Evolutionary conservation across 441 rosid species (phyloP).

Genomic region (Syzygium syzygioides): DNA sequence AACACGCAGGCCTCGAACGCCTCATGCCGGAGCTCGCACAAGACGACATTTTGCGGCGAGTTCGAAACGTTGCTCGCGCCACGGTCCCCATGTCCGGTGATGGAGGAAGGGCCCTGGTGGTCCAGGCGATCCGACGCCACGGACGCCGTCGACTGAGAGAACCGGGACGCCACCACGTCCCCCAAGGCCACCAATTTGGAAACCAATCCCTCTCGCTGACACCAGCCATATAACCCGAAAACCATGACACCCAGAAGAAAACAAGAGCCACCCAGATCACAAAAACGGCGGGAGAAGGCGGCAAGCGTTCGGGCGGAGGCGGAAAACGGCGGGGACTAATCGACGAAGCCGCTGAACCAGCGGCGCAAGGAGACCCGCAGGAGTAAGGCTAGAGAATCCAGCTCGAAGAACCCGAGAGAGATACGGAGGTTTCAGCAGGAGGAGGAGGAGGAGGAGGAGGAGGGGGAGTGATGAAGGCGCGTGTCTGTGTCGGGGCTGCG

Average conservation of each 20-base stretch:
- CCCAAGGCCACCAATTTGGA: constrained; percentile 75
- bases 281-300: neutral
- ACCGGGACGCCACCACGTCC: constrained; percentile 82
- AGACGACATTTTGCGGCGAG: constrained; percentile 76
- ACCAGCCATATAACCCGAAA: neutral
- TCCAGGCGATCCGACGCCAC: constrained; percentile 47
- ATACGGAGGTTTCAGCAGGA: neutral
- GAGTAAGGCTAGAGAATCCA: constrained; percentile 43
- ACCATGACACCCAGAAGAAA: neutral
- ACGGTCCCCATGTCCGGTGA: constrained; percentile 36
- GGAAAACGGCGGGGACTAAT: constrained; percentile 15
- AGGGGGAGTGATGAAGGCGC: neutral
- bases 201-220: neutral
- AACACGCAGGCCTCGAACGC: constrained; percentile 65
- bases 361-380: constrained; percentile 61
- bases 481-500: neutral
- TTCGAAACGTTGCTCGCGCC: constrained; percentile 71
- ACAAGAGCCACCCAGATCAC: neutral
- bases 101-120: constrained; percentile 28
- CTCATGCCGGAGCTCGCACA: constrained; percentile 85
- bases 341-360: constrained; percentile 75
- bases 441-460: neutral
- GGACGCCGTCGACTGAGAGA: constrained; percentile 60
- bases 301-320: neutral
- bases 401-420: constrained; percentile 24